phyloP scores from a whole-genome alignment of 1,284 basidiomycete genomes.

The Pseudozyma hubeiensis region DNA sequence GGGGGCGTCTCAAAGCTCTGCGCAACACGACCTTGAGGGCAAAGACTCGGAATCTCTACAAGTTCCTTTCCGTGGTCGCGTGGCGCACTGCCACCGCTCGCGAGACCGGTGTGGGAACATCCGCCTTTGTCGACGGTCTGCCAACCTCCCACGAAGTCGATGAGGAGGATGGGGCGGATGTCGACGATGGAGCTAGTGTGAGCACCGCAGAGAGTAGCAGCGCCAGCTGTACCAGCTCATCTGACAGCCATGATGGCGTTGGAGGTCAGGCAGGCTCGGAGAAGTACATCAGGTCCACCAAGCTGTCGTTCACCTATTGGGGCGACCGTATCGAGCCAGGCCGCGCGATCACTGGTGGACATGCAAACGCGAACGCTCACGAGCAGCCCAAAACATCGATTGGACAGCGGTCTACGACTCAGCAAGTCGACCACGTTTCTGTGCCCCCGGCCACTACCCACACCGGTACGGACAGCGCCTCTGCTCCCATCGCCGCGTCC shows the following conservation, averaged over 20 bases:
- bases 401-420: neutral
- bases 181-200: constrained; percentile 29
- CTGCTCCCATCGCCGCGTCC: constrained; percentile 1
- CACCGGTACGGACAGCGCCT: constrained; percentile 8
- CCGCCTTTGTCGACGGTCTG: constrained; percentile 24
- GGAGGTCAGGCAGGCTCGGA: constrained; percentile 43
- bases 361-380: neutral
- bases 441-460: constrained; percentile 9
- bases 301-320: constrained; percentile 62
- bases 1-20: constrained; percentile 58
- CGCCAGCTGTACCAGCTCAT: constrained; percentile 21
- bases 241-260: constrained; percentile 43
- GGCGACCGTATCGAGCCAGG: constrained; percentile 55
- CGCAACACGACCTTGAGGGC: constrained; percentile 58
- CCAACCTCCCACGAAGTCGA: constrained; percentile 49
- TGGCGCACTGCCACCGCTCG: constrained; percentile 43
- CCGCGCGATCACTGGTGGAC: constrained; percentile 16
- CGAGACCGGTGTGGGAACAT: constrained; percentile 3
- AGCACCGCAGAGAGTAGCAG: constrained; percentile 27
- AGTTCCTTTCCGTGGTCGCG: constrained; percentile 52
- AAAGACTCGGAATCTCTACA: constrained; percentile 63
- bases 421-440: constrained; percentile 2
- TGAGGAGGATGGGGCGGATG: constrained; percentile 48
- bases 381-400: neutral
- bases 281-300: constrained; percentile 54